These are phyloP conservation scores for Fusarium virguliforme DNA, from an alignment of 2,329 filamentous ascomycete genomes.

Conservation along the genomic window DNA sequence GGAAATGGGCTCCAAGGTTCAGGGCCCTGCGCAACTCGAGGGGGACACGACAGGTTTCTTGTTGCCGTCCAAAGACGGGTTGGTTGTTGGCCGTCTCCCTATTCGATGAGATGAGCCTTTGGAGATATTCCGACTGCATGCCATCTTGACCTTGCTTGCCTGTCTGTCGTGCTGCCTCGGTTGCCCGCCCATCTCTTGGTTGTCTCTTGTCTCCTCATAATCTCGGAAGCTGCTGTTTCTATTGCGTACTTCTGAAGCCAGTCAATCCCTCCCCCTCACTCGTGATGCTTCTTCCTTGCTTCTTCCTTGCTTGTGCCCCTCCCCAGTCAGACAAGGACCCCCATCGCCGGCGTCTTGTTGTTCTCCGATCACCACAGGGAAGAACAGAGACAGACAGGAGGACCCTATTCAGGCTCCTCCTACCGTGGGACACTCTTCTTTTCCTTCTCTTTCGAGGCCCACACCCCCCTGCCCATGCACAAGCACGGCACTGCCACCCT, in stretches of 20 bases:
- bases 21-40: conserved; percentile 9
- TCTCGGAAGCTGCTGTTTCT: neutral
- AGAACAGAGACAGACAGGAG: neutral
- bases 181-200: too few species aligned
- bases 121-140: conserved; percentile 8
- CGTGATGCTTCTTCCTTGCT: conserved; percentile 5
- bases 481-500: conserved; percentile 44
- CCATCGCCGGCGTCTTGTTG: neutral
- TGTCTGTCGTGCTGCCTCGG: conserved; percentile 25
- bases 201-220: conserved; percentile 31
- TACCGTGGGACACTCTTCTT: neutral
- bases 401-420: neutral
- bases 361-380: conserved; percentile 19
- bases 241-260: neutral
- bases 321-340: neutral
- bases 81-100: conserved; percentile 18
- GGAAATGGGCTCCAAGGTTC: conserved; percentile 17
- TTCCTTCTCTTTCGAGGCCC: conserved; percentile 28
- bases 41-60: conserved; percentile 20
- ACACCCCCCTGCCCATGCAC: conserved; percentile 42
- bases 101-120: conserved; percentile 15
- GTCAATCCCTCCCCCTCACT: conserved; percentile 2
- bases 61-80: neutral
- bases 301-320: neutral
- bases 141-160: neutral